phyloP scores from a whole-genome alignment of 768 basidiomycete species.

The Lentinula lateritia region DNA sequence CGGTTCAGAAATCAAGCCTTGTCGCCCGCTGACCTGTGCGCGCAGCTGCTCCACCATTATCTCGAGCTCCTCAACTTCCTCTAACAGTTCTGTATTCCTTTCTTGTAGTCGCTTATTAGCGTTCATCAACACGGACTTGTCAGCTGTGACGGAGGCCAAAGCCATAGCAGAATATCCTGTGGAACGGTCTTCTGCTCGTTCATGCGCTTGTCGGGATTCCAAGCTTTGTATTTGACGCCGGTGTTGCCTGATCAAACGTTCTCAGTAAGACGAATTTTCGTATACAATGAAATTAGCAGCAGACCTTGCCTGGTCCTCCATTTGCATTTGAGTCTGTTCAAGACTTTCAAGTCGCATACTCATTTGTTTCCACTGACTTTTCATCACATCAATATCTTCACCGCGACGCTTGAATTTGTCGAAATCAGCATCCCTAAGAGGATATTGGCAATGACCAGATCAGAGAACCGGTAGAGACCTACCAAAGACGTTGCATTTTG shows the following conservation, averaged over 20 bases:
- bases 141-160: constrained; percentile 21
- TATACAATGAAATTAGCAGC: constrained; percentile 7
- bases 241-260: constrained; percentile 34
- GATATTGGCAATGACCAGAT: neutral
- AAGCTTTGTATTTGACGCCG: constrained; percentile 59
- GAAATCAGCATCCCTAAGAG: constrained; percentile 67
- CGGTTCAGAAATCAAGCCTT: neutral
- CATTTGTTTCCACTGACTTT: constrained; percentile 60
- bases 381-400: constrained; percentile 51
- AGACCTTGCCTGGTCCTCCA: constrained; percentile 60
- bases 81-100: constrained; percentile 50
- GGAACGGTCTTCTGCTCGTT: constrained; percentile 8
- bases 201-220: constrained; percentile 47
- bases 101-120: constrained; percentile 50
- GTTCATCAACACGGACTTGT: constrained; percentile 39
- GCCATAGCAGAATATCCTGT: constrained; percentile 17
- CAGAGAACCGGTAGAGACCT: constrained; percentile 14
- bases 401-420: constrained; percentile 61
- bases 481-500: constrained; percentile 78
- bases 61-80: constrained; percentile 60
- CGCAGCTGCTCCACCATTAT: constrained; percentile 68
- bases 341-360: constrained; percentile 56
- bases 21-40: constrained; percentile 39
- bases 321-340: constrained; percentile 43
- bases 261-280: neutral